phyloP scores from a whole-genome alignment of 2,329 filamentous ascomycete genomes.

The Incumbomyces lentus region DNA sequence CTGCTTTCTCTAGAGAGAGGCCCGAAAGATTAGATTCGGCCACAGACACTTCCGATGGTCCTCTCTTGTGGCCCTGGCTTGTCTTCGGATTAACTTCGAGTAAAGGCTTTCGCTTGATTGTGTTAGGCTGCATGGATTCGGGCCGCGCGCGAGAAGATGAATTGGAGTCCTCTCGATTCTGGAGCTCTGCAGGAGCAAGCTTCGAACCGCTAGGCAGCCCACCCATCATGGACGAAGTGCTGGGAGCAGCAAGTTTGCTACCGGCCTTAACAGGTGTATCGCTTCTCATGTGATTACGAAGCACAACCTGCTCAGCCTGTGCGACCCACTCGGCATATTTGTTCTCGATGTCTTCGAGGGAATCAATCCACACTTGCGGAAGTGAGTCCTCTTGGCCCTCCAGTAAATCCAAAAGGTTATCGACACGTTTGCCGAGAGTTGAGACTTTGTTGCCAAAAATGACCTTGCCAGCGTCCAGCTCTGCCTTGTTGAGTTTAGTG shows the following conservation, averaged over 20 bases:
- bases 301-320: constrained; percentile 62
- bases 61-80: constrained; percentile 16
- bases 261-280: not conserved
- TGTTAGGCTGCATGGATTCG: not conserved
- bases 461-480: constrained; percentile 36
- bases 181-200: not conserved
- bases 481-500: constrained; percentile 23
- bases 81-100: constrained; percentile 12
- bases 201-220: not conserved
- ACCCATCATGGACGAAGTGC: not conserved
- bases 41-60: constrained; percentile 20
- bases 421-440: constrained; percentile 60
- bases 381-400: constrained; percentile 77
- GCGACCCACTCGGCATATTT: constrained; percentile 73
- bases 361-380: constrained; percentile 77
- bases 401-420: constrained; percentile 75
- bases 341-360: constrained; percentile 68
- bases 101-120: constrained; percentile 12
- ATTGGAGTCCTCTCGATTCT: not conserved
- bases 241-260: not conserved
- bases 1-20: constrained; percentile 21
- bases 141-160: not conserved
- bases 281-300: constrained; percentile 39
- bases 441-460: constrained; percentile 60
- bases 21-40: constrained; percentile 18